A percentile compares a stretch with the other conserved stretches of the same genome.
phyloP scores from a whole-genome alignment of 179 eudicot genomes.

The Camellia oleifera region DNA sequence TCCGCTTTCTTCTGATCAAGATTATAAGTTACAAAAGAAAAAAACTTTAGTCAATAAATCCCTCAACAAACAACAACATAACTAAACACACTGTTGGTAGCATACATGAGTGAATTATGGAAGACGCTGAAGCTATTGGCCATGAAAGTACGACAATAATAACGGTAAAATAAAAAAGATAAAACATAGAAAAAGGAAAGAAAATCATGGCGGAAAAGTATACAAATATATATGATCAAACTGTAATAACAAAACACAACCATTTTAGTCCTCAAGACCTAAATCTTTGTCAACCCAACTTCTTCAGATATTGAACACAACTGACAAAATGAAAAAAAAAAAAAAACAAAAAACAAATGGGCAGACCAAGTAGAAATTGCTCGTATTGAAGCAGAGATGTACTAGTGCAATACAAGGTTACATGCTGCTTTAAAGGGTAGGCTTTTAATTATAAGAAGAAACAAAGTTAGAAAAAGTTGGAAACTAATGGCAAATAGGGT shows the following conservation, averaged over 20 bases:
- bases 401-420: too few relatives aligned
- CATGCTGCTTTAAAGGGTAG: too few relatives aligned
- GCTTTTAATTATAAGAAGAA: too few relatives aligned
- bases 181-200: constrained; percentile 14
- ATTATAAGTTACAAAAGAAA: too few relatives aligned
- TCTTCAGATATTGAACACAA: not conserved
- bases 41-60: too few relatives aligned
- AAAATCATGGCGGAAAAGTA: not conserved
- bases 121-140: not conserved
- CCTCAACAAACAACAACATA: not conserved
- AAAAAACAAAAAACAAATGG: not conserved
- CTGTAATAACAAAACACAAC: too few relatives aligned
- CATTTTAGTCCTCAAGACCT: not conserved
- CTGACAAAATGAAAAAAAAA: not conserved
- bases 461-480: too few relatives aligned
- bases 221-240: not conserved
- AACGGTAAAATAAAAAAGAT: not conserved
- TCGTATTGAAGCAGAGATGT: not conserved
- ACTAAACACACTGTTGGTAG: too few relatives aligned
- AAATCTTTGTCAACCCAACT: not conserved
- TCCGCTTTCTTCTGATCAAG: too few relatives aligned
- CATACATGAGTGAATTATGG: too few relatives aligned
- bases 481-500: too few relatives aligned
- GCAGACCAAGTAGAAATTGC: not conserved
- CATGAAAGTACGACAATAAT: not conserved